These are phyloP conservation scores for Dactylellina sp. DNA, from an alignment of 2,329 filamentous ascomycete species.

Conservation along the genomic window DNA sequence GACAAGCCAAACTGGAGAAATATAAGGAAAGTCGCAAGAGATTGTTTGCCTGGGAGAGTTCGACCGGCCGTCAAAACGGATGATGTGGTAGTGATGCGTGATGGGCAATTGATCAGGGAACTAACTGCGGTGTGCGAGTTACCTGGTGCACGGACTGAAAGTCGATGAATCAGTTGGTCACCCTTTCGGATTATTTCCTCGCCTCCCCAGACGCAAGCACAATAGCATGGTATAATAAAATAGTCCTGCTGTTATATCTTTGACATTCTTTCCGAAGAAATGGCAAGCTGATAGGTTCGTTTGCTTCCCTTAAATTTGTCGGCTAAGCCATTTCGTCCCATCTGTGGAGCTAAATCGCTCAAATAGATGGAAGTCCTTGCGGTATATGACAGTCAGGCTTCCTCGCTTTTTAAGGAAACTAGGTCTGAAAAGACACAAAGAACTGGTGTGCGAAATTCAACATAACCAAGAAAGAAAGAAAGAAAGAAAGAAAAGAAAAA, in stretches of 20 bases:
- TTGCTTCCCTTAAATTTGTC: slow-evolving; percentile 37
- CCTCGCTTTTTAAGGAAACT: slow-evolving; percentile 16
- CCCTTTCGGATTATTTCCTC: slow-evolving; percentile 55
- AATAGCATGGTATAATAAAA: slow-evolving; percentile 41
- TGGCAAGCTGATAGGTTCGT: slow-evolving; percentile 35
- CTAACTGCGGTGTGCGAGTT: slow-evolving; percentile 10
- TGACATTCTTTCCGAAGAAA: slow-evolving; percentile 45
- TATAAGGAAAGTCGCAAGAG: slow-evolving; percentile 26
- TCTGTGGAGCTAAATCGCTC: slow-evolving; percentile 52
- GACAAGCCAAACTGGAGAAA: slow-evolving; percentile 14
- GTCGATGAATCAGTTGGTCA: slow-evolving; percentile 41
- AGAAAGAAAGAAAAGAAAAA: slow-evolving; percentile 22
- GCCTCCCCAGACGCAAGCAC: slow-evolving; percentile 34
- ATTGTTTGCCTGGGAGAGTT: slow-evolving; percentile 9
- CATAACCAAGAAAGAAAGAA: slow-evolving; percentile 10
- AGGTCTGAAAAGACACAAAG: slow-evolving; percentile 14
- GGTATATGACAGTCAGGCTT: slow-evolving; percentile 21
- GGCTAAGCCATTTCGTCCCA: slow-evolving; percentile 56
- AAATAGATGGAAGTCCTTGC: slow-evolving; percentile 30
- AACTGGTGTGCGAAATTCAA: slow-evolving; percentile 40
- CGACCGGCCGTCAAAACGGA: slow-evolving; percentile 3
- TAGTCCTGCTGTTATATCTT: slow-evolving; percentile 26
- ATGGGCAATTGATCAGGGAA: slow-evolving; percentile 29
- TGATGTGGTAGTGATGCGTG: slow-evolving; percentile 31
- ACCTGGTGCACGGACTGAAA: slow-evolving; percentile 40